Base-by-base conservation (phyloP, 805 yeast species). In the Candida ficus region DNA sequence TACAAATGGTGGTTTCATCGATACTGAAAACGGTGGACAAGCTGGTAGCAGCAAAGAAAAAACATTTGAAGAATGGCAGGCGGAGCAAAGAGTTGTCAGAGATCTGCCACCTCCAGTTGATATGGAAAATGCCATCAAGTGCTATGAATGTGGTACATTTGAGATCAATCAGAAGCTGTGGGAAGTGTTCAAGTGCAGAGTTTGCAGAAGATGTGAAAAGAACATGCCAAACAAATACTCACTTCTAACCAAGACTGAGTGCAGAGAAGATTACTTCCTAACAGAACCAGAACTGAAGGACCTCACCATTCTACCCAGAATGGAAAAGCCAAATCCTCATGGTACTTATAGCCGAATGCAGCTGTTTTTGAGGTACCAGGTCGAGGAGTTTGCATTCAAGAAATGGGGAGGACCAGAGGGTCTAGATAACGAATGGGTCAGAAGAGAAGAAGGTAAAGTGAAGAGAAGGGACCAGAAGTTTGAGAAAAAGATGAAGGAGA, bases 331-430 rank as follows among this genome's bases (percentile, higher is more conserved):
- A 3, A 93, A 93, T 56, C 99, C 99, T 0, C 96, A 93, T 61
- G 80, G 80, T 3, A 83, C 88, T 1, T 93, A 79, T 62, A 83
- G 88, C 37, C 75, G 93, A 56, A 93, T 93, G 99, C 95, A 90
- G 71, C 68, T 93, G 41, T 93, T 80, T 64, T 63, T 93, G 33
- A 67, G 99, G 44, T 84, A 79, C 55, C 98, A 93, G 54, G 88
- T 93, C n/a, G 99, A 93, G 60, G 87, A 83, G 53, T 86, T 73
- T 62, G 95, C 98, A 0, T 86, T 81, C 66, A 82, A 84, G 56
- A 91, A 93, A 63, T 93, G 99, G 99, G 95, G 93, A 1, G 83
- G 95, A 1, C 74, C 81, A 9, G 96, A 88, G 41, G 88, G 84
- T 0, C 63, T 93, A 29, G 99, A 93, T 60, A 73, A 73, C n/a